phyloP scores from a whole-genome alignment of 2,329 filamentous ascomycete genomes.

The Fusarium proliferatum region DNA sequence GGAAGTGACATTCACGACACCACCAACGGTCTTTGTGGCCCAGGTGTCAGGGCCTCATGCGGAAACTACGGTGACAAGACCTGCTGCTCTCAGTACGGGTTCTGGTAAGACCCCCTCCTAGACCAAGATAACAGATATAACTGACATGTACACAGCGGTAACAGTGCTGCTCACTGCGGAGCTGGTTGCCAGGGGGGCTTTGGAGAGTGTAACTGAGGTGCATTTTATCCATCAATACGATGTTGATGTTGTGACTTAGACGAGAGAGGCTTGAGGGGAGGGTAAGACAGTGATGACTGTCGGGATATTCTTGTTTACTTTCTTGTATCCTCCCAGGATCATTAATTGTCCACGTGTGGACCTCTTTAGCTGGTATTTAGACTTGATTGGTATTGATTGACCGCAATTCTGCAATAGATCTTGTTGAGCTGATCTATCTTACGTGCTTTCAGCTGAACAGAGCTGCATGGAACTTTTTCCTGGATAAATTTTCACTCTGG shows the following conservation, averaged over 20 bases:
- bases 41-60: conserved; percentile 48
- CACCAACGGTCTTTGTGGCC: conserved; percentile 53
- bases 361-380: background rate
- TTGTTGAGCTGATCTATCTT: background rate
- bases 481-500: no score
- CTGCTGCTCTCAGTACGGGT: conserved; percentile 53
- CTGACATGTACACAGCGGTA: conserved; percentile 42
- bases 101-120: conserved; percentile 45
- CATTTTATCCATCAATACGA: background rate
- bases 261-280: conserved; percentile 16
- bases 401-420: background rate
- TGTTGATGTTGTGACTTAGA: background rate
- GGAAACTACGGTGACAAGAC: conserved; percentile 46
- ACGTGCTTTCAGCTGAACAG: background rate
- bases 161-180: conserved; percentile 45
- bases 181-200: conserved; percentile 50
- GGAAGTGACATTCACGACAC: conserved; percentile 43
- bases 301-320: conserved; percentile 8
- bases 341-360: background rate
- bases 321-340: conserved; percentile 4
- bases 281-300: conserved; percentile 1
- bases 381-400: background rate
- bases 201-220: conserved; percentile 47
- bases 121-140: background rate
- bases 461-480: background rate